A percentile compares a stretch with the other conserved stretches of the same genome.
These are phyloP conservation scores for Vicia villosa DNA, from an alignment of 306 rosid genomes.

Conservation along the genomic window DNA sequence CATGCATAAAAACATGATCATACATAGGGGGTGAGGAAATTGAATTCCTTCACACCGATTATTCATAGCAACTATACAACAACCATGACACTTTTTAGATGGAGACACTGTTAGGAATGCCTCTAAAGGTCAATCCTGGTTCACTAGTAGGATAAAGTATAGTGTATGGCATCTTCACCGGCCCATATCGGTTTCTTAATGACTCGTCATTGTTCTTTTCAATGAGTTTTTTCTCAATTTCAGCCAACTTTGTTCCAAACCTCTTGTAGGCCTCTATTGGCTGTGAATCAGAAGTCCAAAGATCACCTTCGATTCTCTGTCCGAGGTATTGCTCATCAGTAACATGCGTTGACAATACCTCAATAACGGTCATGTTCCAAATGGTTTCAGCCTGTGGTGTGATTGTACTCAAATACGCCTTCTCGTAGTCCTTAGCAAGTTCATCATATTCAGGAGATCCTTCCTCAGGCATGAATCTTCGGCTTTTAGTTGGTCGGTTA, in stretches of 20 bases:
- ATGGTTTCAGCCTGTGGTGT: slow-evolving; percentile 55
- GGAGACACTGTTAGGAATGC: slow-evolving; percentile 82
- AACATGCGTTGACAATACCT: slow-evolving; percentile 62
- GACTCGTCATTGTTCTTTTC: slow-evolving; percentile 35
- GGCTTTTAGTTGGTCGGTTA: slow-evolving; percentile 64
- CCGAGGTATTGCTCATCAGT: slow-evolving; percentile 63
- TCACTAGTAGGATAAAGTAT: slow-evolving; percentile 66
- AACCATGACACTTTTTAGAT: slow-evolving; percentile 19
- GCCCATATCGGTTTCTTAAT: slow-evolving; percentile 58
- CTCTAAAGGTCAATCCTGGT: slow-evolving; percentile 64
- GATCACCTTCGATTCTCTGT: slow-evolving; percentile 39
- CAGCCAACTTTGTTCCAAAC: slow-evolving; percentile 34
- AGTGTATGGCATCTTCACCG: slow-evolving; percentile 69
- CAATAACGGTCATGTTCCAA: slow-evolving; percentile 53
- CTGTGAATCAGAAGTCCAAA: slow-evolving; percentile 33
- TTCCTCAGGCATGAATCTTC: slow-evolving; percentile 59
- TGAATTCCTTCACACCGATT: slow-evolving; percentile 9
- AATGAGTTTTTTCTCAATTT: slow-evolving; percentile 34
- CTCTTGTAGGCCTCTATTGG: slow-evolving; percentile 37
- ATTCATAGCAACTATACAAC: neutral
- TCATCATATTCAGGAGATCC: slow-evolving; percentile 59
- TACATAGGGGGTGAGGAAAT: slow-evolving; percentile 5
- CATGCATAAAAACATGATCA: neutral
- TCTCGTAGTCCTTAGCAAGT: slow-evolving; percentile 45
- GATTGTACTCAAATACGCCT: slow-evolving; percentile 53